A percentile compares a stretch with the other conserved stretches of the same genome.
Conservation (phyloP, 179 eudicot genomes). For the Beta corolliflora region DNA sequence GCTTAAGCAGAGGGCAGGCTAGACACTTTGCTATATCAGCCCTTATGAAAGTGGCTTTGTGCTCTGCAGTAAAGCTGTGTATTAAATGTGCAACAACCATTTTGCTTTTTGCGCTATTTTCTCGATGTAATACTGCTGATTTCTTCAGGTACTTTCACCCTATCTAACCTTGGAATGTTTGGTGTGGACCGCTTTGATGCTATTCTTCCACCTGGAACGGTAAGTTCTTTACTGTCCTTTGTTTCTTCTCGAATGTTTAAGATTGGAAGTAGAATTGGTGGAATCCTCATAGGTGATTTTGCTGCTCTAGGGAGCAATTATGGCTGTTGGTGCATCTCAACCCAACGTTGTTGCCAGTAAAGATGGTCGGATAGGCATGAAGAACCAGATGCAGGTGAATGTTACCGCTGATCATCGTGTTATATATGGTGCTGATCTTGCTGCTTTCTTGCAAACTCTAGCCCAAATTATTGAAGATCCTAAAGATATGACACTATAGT, state of each 20-base stretch:
- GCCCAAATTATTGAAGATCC: constrained; percentile 88
- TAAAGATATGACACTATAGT: constrained; percentile 64
- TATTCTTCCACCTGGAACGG: constrained; percentile 98
- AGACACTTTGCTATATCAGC: neutral
- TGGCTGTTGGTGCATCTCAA: constrained; percentile 97
- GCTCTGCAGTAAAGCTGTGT: neutral
- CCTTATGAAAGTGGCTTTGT: neutral
- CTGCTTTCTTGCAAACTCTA: constrained; percentile 86
- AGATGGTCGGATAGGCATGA: constrained; percentile 94
- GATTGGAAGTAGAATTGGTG: neutral
- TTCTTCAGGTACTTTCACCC: constrained; percentile 81
- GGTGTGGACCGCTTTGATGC: constrained; percentile 99
- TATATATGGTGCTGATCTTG: constrained; percentile 94
- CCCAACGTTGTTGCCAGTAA: constrained; percentile 67
- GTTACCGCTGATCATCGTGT: constrained; percentile 96
- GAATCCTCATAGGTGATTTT: neutral
- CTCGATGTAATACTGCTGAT: constrained; percentile 19
- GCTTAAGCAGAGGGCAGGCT: neutral
- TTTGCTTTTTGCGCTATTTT: neutral
- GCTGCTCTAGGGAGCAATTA: constrained; percentile 75
- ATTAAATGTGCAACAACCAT: neutral
- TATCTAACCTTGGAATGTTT: constrained; percentile 95
- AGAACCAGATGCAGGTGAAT: constrained; percentile 98
- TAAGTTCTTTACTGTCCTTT: constrained; percentile 38
- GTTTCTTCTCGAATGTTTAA: neutral